phyloP scores from a whole-genome alignment of 2,329 filamentous ascomycete species.

The Hypoxylon sp. region DNA sequence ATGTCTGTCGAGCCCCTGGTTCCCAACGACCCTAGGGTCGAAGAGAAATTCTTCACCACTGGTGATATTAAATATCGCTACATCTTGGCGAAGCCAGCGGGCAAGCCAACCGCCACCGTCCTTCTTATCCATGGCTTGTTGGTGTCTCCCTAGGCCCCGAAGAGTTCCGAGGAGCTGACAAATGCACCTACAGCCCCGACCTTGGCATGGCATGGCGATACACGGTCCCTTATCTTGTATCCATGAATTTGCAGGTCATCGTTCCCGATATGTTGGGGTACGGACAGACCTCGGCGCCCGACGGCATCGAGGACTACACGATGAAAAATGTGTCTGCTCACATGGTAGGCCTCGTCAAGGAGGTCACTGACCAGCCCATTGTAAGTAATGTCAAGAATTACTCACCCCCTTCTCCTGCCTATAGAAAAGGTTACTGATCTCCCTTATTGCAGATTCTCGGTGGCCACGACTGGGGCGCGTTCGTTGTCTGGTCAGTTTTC shows the following conservation, averaged over 20 bases:
- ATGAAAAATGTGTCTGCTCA: constrained; percentile 78
- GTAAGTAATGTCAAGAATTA: too few species aligned
- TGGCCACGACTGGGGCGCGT: constrained; percentile 93
- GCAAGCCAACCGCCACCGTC: constrained; percentile 56
- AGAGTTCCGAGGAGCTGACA: constrained; percentile 2
- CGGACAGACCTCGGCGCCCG: constrained; percentile 75
- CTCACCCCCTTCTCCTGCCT: too few species aligned
- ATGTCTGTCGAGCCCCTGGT: constrained; percentile 67
- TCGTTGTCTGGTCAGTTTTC: constrained; percentile 65
- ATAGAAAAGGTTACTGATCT: too few species aligned
- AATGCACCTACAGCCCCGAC: constrained; percentile 77
- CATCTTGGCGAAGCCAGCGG: constrained; percentile 60
- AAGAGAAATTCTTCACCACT: constrained; percentile 64
- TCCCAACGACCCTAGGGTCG: constrained; percentile 70
- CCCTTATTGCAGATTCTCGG: too few species aligned
- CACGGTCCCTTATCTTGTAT: constrained; percentile 80
- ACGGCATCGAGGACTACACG: constrained; percentile 68
- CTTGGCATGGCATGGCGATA: constrained; percentile 86
- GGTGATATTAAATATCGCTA: constrained; percentile 77
- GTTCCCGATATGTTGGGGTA: constrained; percentile 90
- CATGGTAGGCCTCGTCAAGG: constrained; percentile 73
- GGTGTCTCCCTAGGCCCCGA: neutral
- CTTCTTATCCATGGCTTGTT: constrained; percentile 52
- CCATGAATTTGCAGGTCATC: constrained; percentile 79
- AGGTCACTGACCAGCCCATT: constrained; percentile 63